Conservation (phyloP, 2,329 filamentous ascomycete species). For the Alternaria burnsii region DNA sequence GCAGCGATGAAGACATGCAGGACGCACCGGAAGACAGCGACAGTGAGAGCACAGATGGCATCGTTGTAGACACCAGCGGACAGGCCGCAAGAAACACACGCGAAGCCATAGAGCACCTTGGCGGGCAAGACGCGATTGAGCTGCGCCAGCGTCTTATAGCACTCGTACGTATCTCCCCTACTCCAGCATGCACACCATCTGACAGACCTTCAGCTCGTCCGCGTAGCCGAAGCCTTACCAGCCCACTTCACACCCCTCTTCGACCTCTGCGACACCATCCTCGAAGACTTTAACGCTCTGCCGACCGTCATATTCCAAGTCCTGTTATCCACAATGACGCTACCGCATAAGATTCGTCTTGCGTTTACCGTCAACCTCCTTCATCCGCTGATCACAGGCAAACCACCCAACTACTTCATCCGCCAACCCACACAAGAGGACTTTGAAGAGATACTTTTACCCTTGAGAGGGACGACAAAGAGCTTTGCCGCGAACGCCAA, state of each 20-base stretch:
- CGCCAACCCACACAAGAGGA: conserved; percentile 37
- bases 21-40: conserved; percentile 22
- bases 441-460: conserved; percentile 39
- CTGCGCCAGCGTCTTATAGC: conserved; percentile 71
- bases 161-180: conserved; percentile 53
- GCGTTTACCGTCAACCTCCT: conserved; percentile 55
- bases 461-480: conserved; percentile 34
- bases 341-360: conserved; percentile 56
- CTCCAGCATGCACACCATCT: conserved; percentile 14
- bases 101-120: conserved; percentile 39
- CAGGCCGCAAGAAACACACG: conserved; percentile 9
- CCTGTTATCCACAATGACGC: conserved; percentile 60
- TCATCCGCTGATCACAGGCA: conserved; percentile 35
- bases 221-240: conserved; percentile 50
- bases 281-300: conserved; percentile 65
- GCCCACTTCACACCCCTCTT: conserved; percentile 60
- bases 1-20: conserved; percentile 44
- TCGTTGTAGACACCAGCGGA: background rate
- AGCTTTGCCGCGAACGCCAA: conserved; percentile 47
- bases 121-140: conserved; percentile 64
- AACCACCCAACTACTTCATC: conserved; percentile 38
- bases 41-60: conserved; percentile 16
- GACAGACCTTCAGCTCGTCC: conserved; percentile 43
- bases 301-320: conserved; percentile 66
- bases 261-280: conserved; percentile 67